Base-by-base conservation (phyloP, 768 basidiomycete genomes). In the Sarcomyxa edulis region DNA sequence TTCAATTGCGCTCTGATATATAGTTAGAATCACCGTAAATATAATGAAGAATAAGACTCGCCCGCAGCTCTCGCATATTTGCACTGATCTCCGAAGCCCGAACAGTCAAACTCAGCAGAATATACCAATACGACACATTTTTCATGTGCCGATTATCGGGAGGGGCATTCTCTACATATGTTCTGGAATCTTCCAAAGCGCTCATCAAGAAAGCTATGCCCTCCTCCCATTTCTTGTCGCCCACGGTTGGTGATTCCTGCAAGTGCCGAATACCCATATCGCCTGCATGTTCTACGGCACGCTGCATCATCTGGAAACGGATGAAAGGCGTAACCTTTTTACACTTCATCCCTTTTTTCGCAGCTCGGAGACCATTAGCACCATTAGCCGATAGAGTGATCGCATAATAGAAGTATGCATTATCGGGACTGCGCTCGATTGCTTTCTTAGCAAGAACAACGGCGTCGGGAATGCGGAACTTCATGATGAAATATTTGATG, bases 331-430 rank as follows among this genome's bases (percentile, higher is more conserved):
- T 70, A 10, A 64, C 68, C 11, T 62, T 52, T 42, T 66, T 67
- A 60, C 75, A 72, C 50, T 76, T 80, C 48, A 83, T 44, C 1
- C 81, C 81, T 50, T 83, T 76, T 64, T 83, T 82, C 44, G 77
- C 73, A 1, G 69, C 76, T 6, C 76, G 69, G 18, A 84, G 60
- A 1, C 76, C 80, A n/a, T 66, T 62, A 5, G 65, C 60, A 27
- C 60, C 51, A 43, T 81, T 65, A 1, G 65, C 56, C 1, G 68
- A 65, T 19, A 83, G 60, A 0, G 74, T 69, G 42, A 80, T 64
- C 14, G 72, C 74, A 43, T 84, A 81, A 43, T 81, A 78, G 52
- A 73, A 81, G 53, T 82, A 84, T 3, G 74, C 75, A 18, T 74
- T 64, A 15, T 73, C 62, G 2, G 81, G 79, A 44, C 68, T 80